A percentile compares a stretch with the other conserved stretches of the same genome.
Evolutionary conservation across 805 yeast genomes (phyloP).

Genomic region (Kluyveromyces lactis): DNA sequence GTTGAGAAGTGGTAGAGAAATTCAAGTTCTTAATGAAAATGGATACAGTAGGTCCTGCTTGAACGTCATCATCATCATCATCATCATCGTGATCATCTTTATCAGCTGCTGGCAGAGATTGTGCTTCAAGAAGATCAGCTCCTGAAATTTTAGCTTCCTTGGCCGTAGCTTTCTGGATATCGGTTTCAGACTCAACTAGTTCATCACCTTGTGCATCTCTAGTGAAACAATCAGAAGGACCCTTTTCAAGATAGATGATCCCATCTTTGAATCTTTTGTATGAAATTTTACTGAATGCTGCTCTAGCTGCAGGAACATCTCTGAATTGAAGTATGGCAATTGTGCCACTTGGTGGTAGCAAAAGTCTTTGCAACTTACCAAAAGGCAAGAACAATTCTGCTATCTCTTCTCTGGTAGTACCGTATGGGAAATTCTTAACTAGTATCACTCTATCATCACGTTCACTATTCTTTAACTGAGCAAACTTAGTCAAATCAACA

Average conservation of each 20-base stretch:
- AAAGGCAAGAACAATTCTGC: conserved; percentile 71
- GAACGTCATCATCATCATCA: conserved; percentile 31
- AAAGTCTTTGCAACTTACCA: conserved; percentile 70
- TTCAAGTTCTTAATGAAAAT: conserved; percentile 88
- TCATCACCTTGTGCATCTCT: conserved; percentile 42
- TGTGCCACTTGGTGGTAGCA: conserved; percentile 96
- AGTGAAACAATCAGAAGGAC: conserved; percentile 75
- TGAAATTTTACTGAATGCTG: conserved; percentile 82
- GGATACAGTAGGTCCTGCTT: conserved; percentile 74
- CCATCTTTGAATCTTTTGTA: conserved; percentile 83
- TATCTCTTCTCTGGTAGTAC: conserved; percentile 72
- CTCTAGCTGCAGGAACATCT: conserved; percentile 74
- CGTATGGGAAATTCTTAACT: conserved; percentile 86
- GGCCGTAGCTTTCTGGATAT: conserved; percentile 23
- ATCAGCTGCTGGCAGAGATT: conserved; percentile 30
- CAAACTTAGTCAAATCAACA: conserved; percentile 71
- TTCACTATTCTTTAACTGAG: conserved; percentile 38
- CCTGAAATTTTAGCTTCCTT: conserved; percentile 27
- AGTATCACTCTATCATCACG: conserved; percentile 74
- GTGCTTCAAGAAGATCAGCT: conserved; percentile 32
- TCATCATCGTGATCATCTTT: conserved; percentile 27
- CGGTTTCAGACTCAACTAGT: conserved; percentile 19
- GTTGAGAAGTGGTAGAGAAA: conserved; percentile 61
- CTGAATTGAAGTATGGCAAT: conserved; percentile 89
- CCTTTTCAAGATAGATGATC: conserved; percentile 85